A percentile compares a stretch with the other conserved stretches of the same genome.
phyloP scores from a whole-genome alignment of 2,329 filamentous ascomycete genomes.

The Trichoderma lentiforme region DNA sequence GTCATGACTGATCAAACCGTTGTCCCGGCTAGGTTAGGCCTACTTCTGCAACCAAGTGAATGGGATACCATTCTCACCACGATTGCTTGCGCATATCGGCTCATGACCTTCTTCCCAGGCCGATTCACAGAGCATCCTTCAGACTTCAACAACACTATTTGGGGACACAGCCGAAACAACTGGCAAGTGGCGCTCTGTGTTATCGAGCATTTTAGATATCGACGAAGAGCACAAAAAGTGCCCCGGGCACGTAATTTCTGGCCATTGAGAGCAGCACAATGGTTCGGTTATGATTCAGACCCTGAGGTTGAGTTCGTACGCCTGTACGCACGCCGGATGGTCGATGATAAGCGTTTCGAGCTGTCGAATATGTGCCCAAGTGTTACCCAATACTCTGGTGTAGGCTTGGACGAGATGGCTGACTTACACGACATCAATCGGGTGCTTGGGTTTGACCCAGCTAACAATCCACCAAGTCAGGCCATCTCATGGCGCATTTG shows the following conservation, averaged over 20 bases:
- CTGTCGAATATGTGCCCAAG: not conserved
- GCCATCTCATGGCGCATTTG: not conserved
- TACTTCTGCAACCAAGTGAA: not conserved
- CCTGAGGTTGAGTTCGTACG: not conserved
- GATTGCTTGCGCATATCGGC: not conserved
- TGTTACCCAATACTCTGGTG: not conserved
- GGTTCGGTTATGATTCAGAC: not conserved
- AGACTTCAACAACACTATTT: not conserved
- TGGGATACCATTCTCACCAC: not conserved
- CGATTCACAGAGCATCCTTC: not conserved
- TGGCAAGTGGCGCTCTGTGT: not conserved
- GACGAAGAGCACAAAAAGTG: not conserved
- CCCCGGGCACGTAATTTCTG: not conserved
- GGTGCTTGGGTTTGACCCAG: not conserved
- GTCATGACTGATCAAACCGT: not conserved
- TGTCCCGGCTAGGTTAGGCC: not conserved
- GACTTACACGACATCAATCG: not conserved
- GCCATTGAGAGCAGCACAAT: not conserved
- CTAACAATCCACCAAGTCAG: not conserved
- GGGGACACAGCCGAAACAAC: not conserved
- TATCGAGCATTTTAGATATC: not conserved
- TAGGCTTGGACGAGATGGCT: not conserved
- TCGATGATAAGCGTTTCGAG: not conserved
- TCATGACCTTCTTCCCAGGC: not conserved
- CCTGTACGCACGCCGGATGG: not conserved